Evolutionary conservation across 2,329 filamentous ascomycete species (phyloP).

Genomic region (Curvularia sp.): DNA sequence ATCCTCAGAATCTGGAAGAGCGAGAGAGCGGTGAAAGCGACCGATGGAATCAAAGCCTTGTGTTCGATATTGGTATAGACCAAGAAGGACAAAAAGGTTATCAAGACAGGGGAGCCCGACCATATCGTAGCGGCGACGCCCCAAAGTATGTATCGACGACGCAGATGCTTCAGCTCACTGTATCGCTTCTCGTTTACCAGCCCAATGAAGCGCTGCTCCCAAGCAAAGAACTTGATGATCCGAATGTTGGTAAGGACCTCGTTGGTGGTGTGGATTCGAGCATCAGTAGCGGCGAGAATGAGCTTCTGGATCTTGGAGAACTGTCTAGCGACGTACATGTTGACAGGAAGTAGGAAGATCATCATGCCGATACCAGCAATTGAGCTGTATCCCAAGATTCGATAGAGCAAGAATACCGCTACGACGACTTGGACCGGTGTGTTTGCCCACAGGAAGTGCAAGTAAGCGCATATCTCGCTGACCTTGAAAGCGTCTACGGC

Average conservation of each 20-base stretch:
- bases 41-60: constrained; percentile 86
- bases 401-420: constrained; percentile 82
- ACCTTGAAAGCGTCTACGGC: constrained; percentile 99
- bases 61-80: constrained; percentile 90
- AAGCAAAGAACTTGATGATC: constrained; percentile 99
- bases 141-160: constrained; percentile 88
- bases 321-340: constrained; percentile 84
- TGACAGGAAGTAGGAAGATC: constrained; percentile 85
- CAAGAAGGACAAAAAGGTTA: constrained; percentile 95
- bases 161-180: constrained; percentile 77
- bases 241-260: constrained; percentile 96
- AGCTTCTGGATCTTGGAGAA: constrained; percentile 88
- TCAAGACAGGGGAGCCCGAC: constrained; percentile 94
- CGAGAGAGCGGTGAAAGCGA: constrained; percentile 95
- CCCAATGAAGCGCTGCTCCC: constrained; percentile 89
- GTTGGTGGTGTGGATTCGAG: constrained; percentile 94
- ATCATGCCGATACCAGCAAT: constrained; percentile 93
- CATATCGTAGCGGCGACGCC: constrained; percentile 89
- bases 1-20: constrained; percentile 94
- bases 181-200: constrained; percentile 89
- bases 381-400: constrained; percentile 89
- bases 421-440: constrained; percentile 88
- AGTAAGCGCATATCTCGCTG: constrained; percentile 89
- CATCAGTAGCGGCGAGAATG: constrained; percentile 92
- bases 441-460: constrained; percentile 93